phyloP scores from a whole-genome alignment of 441 rosid genomes.

The Lepidium campestre region DNA sequence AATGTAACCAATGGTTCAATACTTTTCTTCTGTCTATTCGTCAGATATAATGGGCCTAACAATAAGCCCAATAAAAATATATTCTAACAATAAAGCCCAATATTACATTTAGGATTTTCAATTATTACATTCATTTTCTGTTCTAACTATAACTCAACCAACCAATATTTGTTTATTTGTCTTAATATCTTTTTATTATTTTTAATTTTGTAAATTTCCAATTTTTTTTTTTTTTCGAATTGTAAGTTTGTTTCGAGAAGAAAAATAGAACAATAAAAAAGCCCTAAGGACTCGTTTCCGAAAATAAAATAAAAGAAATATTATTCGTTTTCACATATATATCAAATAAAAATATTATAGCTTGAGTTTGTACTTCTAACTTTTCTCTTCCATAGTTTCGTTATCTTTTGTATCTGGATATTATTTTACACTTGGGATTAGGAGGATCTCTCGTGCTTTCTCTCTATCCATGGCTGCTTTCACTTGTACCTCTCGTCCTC shows the following conservation, averaged over 20 bases:
- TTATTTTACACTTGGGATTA: constrained; percentile 18
- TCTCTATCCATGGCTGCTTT: constrained; percentile 32
- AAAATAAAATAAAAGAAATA: background rate
- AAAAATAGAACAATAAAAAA: background rate
- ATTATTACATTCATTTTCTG: too few species aligned
- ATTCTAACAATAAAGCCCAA: too few species aligned
- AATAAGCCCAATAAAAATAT: too few species aligned
- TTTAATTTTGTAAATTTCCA: too few species aligned
- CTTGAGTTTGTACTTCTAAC: background rate
- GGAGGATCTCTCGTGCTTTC: constrained; percentile 16
- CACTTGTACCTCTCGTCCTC: constrained; percentile 32
- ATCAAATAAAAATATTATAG: background rate
- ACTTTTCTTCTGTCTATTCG: too few species aligned
- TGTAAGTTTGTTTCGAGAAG: background rate
- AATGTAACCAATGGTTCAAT: too few species aligned
- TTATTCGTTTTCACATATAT: background rate
- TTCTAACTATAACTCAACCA: too few species aligned
- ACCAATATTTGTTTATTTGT: too few species aligned
- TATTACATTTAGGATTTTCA: too few species aligned
- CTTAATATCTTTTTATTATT: too few species aligned
- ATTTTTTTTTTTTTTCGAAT: too few species aligned
- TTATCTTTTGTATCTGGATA: constrained; percentile 24
- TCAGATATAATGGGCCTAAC: too few species aligned
- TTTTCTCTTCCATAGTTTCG: constrained; percentile 16
- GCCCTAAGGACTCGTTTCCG: background rate